Evolutionary conservation across 352 stramenopile genomes (phyloP).

Genomic region (Phytophthora syringae): DNA sequence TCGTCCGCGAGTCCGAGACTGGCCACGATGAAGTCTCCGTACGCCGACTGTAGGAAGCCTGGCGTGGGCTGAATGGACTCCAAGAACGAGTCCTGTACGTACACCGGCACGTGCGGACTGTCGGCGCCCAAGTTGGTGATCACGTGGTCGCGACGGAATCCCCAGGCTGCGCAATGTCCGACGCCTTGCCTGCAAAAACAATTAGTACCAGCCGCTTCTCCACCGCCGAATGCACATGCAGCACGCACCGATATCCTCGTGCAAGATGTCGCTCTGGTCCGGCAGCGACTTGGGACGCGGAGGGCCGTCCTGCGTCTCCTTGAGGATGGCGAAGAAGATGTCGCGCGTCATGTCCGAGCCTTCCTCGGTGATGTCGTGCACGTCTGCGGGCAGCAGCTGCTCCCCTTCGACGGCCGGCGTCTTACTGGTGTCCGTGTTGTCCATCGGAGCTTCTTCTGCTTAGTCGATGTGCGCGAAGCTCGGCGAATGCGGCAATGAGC

Average conservation of each 20-base stretch:
- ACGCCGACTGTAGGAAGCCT: slow-evolving; percentile 47
- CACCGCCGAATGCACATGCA: too few species aligned
- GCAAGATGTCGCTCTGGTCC: slow-evolving; percentile 51
- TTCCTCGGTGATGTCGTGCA: slow-evolving; percentile 60
- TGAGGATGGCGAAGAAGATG: slow-evolving; percentile 55
- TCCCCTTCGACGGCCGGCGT: slow-evolving; percentile 18
- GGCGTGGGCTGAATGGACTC: slow-evolving; percentile 33
- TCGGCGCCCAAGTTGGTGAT: slow-evolving; percentile 34
- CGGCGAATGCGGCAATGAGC: slow-evolving; percentile 21
- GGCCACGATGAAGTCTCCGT: slow-evolving; percentile 56
- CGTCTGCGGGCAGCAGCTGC: slow-evolving; percentile 33
- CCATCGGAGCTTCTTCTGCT: slow-evolving; percentile 17
- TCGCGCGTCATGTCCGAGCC: slow-evolving; percentile 70
- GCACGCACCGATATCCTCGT: slow-evolving; percentile 53
- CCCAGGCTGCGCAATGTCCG: slow-evolving; percentile 51
- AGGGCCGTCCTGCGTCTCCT: slow-evolving; percentile 32
- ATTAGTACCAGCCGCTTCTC: neutral
- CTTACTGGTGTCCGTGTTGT: slow-evolving; percentile 8
- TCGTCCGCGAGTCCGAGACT: too few species aligned
- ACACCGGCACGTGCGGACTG: slow-evolving; percentile 15
- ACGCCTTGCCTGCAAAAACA: slow-evolving; percentile 52
- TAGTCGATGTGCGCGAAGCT: slow-evolving; percentile 15
- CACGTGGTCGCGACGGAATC: slow-evolving; percentile 57
- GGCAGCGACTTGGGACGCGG: slow-evolving; percentile 45
- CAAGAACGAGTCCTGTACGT: slow-evolving; percentile 50